Base-by-base conservation (phyloP, 345 rosid species). In the Aurinia saxatilis region DNA sequence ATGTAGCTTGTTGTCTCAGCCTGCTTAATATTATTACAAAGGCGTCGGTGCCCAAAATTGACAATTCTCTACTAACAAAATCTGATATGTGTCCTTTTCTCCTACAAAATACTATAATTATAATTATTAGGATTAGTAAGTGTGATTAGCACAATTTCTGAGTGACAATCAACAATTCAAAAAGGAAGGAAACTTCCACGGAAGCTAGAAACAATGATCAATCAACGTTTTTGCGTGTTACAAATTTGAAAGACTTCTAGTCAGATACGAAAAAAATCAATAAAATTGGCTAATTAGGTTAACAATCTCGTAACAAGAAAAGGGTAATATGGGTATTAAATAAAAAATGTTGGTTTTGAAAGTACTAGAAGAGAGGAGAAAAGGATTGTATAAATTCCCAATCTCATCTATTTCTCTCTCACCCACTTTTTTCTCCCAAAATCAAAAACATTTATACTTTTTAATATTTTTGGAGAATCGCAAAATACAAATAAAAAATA, bases 221-320 rank as follows among this genome's bases (percentile, higher is more conserved):
- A 58, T 68, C 55, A 60, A 45, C 31, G 44, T 29, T 48, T n/a
- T 70, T 61, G 73, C 73, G 73, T 69, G 73, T 57, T 44, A 23
- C 16, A 50, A 11, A 14, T 5, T n/a, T 5, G 21, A 50, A 17
- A n/a, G 49, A 18, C 4, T 14, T 18, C 3, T 0, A 19, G 56
- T 17, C 56, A 56, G 27, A 31, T 1, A 19, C 23, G 5, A 7
- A 35, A 36, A 46, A 68, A 50, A 53, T 4, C 4, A 70, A 45
- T 70, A 62, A 25, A 55, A 5, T 14, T 19, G 74, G 23, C 39
- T 33, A 33, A 64, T 63, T 70, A 70, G 74, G 74, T 70, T 55
- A 70, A 70, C 74, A 70, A 63, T 70, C 16, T n/a, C 10, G 37
- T 63, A 70, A 70, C 74, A 70, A 70, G 74, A 70, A 70, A 70